These are phyloP conservation scores for Decorospora gaudefroyi DNA, from an alignment of 2,329 filamentous ascomycete genomes.

Conservation along the genomic window DNA sequence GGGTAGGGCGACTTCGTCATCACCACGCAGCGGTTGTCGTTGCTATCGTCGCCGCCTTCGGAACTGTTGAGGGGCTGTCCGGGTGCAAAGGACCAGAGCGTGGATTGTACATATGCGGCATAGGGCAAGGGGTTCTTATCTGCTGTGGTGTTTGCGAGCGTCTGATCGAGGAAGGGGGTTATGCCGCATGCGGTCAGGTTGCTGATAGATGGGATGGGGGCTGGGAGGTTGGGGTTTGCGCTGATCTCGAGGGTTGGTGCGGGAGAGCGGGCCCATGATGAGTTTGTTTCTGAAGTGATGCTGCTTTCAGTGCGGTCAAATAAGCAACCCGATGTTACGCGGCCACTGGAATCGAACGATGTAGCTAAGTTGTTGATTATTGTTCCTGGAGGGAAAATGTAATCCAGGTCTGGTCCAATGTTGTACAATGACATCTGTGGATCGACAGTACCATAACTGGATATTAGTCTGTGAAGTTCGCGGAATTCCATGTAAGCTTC, in stretches of 20 bases:
- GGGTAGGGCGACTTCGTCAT: slow-evolving; percentile 52
- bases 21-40: slow-evolving; percentile 59
- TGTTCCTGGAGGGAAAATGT: slow-evolving; percentile 60
- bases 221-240: slow-evolving; percentile 30
- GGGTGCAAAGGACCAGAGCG: slow-evolving; percentile 65
- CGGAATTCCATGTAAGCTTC: slow-evolving; percentile 62
- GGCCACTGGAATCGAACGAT: slow-evolving; percentile 46
- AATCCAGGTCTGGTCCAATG: slow-evolving; percentile 54
- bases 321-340: slow-evolving; percentile 59
- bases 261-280: slow-evolving; percentile 47
- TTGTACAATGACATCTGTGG: slow-evolving; percentile 62
- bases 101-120: slow-evolving; percentile 55
- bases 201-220: slow-evolving; percentile 33
- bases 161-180: slow-evolving; percentile 62
- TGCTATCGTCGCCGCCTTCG: slow-evolving; percentile 24
- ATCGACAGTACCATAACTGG: slow-evolving; percentile 62
- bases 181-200: slow-evolving; percentile 63
- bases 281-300: slow-evolving; percentile 56
- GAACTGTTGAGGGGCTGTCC: slow-evolving; percentile 59
- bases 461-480: slow-evolving; percentile 58
- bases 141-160: slow-evolving; percentile 58
- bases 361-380: slow-evolving; percentile 36
- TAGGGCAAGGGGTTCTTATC: slow-evolving; percentile 55
- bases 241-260: slow-evolving; percentile 24
- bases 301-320: slow-evolving; percentile 51